A percentile compares a stretch with the other conserved stretches of the same genome.
Conservation (phyloP, 2,329 filamentous ascomycete genomes). For the Aspergillus uvarum region DNA sequence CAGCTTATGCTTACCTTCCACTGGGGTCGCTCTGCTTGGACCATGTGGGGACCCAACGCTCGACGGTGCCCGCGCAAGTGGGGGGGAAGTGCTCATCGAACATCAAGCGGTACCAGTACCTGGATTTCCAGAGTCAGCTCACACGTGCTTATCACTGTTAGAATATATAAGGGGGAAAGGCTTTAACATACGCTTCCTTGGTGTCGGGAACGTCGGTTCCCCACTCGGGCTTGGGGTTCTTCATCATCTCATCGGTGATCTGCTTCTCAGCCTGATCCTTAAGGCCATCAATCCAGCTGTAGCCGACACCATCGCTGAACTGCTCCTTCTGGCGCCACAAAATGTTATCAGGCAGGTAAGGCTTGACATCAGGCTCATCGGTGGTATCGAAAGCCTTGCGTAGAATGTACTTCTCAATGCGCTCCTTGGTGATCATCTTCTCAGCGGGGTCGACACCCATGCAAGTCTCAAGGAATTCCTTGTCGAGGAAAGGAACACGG, state of each 20-base stretch:
- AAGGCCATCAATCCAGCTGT: slow-evolving; percentile 97
- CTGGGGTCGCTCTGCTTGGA: slow-evolving; percentile 94
- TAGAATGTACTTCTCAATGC: slow-evolving; percentile 96
- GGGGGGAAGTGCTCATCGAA: slow-evolving; percentile 98
- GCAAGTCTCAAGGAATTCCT: slow-evolving; percentile 85
- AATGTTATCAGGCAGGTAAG: slow-evolving; percentile 94
- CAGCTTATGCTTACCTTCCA: slow-evolving; percentile 65
- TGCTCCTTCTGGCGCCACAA: slow-evolving; percentile 99
- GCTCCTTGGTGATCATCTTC: slow-evolving; percentile 90
- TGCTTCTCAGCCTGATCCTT: slow-evolving; percentile 90
- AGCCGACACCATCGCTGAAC: slow-evolving; percentile 97
- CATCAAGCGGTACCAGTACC: slow-evolving; percentile 97
- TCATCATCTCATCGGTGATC: slow-evolving; percentile 96
- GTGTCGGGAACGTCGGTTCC: slow-evolving; percentile 87
- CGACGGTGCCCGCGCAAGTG: slow-evolving; percentile 86
- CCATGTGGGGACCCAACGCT: slow-evolving; percentile 97
- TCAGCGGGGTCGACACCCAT: slow-evolving; percentile 95
- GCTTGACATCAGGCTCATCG: slow-evolving; percentile 73
- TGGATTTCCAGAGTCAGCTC: slow-evolving; percentile 34
- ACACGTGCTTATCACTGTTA: background rate
- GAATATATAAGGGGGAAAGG: slow-evolving; percentile 20
- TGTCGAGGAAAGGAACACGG: slow-evolving; percentile 96
- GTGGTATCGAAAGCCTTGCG: slow-evolving; percentile 95
- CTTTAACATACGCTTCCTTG: slow-evolving; percentile 86
- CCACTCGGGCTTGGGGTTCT: slow-evolving; percentile 97